Evolutionary conservation across 352 stramenopile genomes (phyloP), one percentile per base, ranked within the genome.

Genomic region (Globisporangium carolinianum): DNA sequence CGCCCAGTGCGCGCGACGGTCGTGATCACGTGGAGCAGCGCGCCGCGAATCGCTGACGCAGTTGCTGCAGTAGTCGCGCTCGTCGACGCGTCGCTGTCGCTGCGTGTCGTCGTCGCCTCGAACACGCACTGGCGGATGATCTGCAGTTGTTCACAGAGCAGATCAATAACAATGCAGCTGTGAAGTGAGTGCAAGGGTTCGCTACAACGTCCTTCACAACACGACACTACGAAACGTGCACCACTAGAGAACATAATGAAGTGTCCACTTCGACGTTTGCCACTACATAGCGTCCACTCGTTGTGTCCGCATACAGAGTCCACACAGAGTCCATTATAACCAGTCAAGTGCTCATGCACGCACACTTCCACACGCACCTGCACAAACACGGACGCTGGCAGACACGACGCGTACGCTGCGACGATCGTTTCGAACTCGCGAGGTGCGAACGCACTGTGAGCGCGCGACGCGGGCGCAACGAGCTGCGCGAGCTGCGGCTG

Each of bases 61-160:
- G 18, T 14, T 35, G 50, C 24, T 1, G 8, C 17, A 47, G 36
- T 52, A 10, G 55, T 51, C 7, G 41, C 43, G 32, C 10, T 11
- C 38, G 38, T 42, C 38, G 1, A 42, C 3, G 15, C 41, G 15
- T 24, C 32, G 9, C 47, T 51, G n/a, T 38, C 18, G 24, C 24
- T 32, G 51, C 53, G 38, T 32, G 49, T 10, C 12, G 14, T 10
- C 36, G 18, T 56, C 3, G 51, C 45, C 24, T 68, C 62, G 11
- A 58, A 68, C 18, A 65, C 55, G 7, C 50, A 47, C 17, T 68
- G 58, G 6, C 62, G 62, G 10, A 68, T 18, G 39, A 65, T 32
- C 24, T 32, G 24, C 24, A 32, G 24, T 32, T 32, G 24, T 32
- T 32, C 24, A 32, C 24, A 32, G 24, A 32, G 24, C 24, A 32